These are phyloP conservation scores for Cardamine occulta DNA, from an alignment of 345 rosid species.

Conservation along the genomic window DNA sequence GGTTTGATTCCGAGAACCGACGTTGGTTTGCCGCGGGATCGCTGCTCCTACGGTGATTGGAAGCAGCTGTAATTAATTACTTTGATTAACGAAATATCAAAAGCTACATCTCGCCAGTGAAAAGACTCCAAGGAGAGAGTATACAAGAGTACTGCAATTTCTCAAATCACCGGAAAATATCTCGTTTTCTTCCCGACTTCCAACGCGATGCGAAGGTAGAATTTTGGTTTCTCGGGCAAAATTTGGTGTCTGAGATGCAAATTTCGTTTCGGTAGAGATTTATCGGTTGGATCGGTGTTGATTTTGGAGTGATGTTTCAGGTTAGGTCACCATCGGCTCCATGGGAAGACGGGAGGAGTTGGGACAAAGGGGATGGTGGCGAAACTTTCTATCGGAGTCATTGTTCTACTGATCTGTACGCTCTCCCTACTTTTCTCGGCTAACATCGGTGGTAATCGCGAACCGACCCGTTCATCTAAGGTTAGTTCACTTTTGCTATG, in stretches of 20 bases:
- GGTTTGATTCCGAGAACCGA: constrained; percentile 31
- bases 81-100: constrained; percentile 9
- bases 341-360: constrained; percentile 68
- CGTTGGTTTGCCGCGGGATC: constrained; percentile 6
- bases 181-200: constrained; percentile 1
- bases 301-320: constrained; percentile 46
- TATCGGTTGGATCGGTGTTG: constrained; percentile 39
- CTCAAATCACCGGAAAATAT: constrained; percentile 7
- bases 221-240: constrained; percentile 1
- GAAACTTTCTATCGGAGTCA: constrained; percentile 65
- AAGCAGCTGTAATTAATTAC: constrained; percentile 30
- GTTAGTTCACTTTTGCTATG: constrained; percentile 39
- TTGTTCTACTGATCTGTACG: constrained; percentile 78
- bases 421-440: constrained; percentile 65
- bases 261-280: background rate
- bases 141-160: constrained; percentile 8
- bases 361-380: constrained; percentile 62
- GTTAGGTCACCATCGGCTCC: constrained; percentile 71
- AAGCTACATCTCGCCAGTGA: constrained; percentile 33
- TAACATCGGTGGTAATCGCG: constrained; percentile 49
- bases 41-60: background rate
- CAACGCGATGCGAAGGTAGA: constrained; percentile 42
- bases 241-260: constrained; percentile 26
- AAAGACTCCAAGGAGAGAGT: constrained; percentile 18
- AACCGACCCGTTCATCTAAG: constrained; percentile 58